Conservation (phyloP, 208 protist genomes). For the Crithidia brevicula region DNA sequence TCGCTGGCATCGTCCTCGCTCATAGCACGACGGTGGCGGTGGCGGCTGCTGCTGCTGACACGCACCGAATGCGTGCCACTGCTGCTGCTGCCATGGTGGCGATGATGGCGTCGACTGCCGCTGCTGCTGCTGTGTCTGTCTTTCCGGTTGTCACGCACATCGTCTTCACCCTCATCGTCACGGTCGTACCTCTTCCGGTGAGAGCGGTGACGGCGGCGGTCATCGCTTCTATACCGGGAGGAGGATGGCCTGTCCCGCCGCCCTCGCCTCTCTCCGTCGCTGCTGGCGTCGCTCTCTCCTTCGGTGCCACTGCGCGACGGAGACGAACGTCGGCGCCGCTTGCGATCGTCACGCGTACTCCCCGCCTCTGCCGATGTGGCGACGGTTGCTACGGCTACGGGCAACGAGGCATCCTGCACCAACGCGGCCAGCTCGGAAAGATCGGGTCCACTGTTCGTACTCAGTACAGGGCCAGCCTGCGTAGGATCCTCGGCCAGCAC, state of each 20-base stretch:
- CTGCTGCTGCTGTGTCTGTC: constrained; percentile 19
- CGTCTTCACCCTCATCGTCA: background rate
- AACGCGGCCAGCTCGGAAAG: constrained; percentile 24
- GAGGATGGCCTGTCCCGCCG: too few species aligned
- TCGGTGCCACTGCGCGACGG: too few species aligned
- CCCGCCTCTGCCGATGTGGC: background rate
- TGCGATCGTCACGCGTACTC: background rate
- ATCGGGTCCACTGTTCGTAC: background rate
- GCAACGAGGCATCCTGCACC: constrained; percentile 21
- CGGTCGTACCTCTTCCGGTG: background rate
- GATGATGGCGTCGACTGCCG: constrained; percentile 14
- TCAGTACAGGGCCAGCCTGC: constrained; percentile 5
- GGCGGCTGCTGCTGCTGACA: too few species aligned
- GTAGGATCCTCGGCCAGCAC: constrained; percentile 17
- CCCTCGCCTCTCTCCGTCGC: too few species aligned
- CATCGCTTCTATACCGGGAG: background rate
- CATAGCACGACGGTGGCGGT: too few species aligned
- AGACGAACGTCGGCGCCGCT: background rate
- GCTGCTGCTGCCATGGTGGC: background rate
- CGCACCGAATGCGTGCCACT: too few species aligned
- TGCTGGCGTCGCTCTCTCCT: too few species aligned
- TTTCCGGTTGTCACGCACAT: too few species aligned
- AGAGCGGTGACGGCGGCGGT: background rate
- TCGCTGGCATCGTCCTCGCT: too few species aligned
- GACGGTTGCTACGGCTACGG: background rate